Conservation (phyloP, 495 filamentous ascomycete species). For the Aspergillus heteromorphus region DNA sequence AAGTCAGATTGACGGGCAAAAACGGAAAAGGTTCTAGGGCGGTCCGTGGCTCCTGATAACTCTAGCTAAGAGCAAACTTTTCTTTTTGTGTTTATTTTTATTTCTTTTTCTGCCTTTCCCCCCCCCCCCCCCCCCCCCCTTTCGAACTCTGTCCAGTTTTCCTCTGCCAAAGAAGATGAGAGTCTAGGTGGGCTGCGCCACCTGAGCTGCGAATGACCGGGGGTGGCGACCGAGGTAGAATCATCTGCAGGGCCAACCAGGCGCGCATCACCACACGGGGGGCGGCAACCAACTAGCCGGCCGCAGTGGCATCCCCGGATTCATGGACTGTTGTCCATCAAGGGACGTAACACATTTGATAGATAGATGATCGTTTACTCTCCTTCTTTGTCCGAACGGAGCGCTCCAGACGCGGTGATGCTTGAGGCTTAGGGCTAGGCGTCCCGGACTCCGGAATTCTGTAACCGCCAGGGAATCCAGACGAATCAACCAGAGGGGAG, state of each 20-base stretch:
- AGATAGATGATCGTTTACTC: too few relatives aligned
- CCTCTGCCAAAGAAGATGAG: not conserved
- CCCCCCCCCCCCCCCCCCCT: too few relatives aligned
- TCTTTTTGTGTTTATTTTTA: not conserved
- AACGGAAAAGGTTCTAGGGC: constrained; percentile 9
- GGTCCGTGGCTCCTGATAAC: constrained; percentile 6
- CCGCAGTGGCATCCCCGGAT: constrained; percentile 17
- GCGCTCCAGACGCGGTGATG: too few relatives aligned
- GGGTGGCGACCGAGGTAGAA: constrained; percentile 20
- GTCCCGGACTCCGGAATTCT: not conserved
- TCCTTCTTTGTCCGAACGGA: too few relatives aligned
- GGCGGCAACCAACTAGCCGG: constrained; percentile 2
- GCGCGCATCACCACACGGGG: constrained; percentile 3
- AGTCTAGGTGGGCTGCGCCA: constrained; percentile 13
- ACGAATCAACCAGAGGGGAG: not conserved
- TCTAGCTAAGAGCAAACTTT: constrained; percentile 1
- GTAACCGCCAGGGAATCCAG: constrained; percentile 10
- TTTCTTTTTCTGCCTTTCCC: not conserved
- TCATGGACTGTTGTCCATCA: constrained; percentile 8
- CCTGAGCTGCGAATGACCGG: constrained; percentile 9
- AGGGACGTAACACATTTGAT: not conserved
- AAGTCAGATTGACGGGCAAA: constrained; percentile 3
- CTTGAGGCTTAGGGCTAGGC: too few relatives aligned
- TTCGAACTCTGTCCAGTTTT: too few relatives aligned
- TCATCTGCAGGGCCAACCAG: constrained; percentile 14